A percentile compares a stretch with the other conserved stretches of the same genome.
These are phyloP conservation scores for Aspergillus sp. DNA, from an alignment of 2,329 filamentous ascomycete species.

Conservation along the genomic window DNA sequence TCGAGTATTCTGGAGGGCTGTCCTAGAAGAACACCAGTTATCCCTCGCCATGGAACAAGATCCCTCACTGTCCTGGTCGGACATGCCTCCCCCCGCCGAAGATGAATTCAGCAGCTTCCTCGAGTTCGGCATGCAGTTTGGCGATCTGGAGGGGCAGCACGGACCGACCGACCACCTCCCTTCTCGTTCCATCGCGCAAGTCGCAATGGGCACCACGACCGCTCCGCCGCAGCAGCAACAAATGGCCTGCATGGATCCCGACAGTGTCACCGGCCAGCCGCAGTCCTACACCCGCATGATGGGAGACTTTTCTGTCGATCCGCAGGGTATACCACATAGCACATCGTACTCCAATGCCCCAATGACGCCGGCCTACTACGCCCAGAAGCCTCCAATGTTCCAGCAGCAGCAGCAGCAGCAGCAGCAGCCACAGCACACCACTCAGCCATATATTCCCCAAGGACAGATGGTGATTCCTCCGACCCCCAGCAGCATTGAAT, in stretches of 20 bases:
- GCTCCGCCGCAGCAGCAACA: slow-evolving; percentile 30
- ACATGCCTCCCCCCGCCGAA: slow-evolving; percentile 45
- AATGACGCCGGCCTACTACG: slow-evolving; percentile 39
- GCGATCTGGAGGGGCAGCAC: slow-evolving; percentile 47
- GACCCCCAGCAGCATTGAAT: slow-evolving; percentile 54
- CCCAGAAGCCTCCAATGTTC: slow-evolving; percentile 35
- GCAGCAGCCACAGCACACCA: slow-evolving; percentile 32
- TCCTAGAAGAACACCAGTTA: neutral
- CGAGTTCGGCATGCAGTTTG: slow-evolving; percentile 53
- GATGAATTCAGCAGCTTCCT: slow-evolving; percentile 56
- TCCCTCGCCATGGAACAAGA: slow-evolving; percentile 43
- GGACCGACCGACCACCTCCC: slow-evolving; percentile 41
- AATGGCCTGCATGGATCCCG: slow-evolving; percentile 34
- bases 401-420: slow-evolving; percentile 27
- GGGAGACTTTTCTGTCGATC: slow-evolving; percentile 42
- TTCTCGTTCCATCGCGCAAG: slow-evolving; percentile 37
- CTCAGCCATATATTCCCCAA: slow-evolving; percentile 36
- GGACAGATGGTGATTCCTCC: slow-evolving; percentile 48
- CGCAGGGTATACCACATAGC: slow-evolving; percentile 31
- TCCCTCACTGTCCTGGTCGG: slow-evolving; percentile 31
- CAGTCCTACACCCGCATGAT: slow-evolving; percentile 37
- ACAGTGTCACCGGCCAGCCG: slow-evolving; percentile 28
- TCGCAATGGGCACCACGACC: slow-evolving; percentile 41
- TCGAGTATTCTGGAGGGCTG: neutral
- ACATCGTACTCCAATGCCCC: slow-evolving; percentile 37